Base-by-base conservation (phyloP, 306 rosid species). In the Cucumis melo region DNA sequence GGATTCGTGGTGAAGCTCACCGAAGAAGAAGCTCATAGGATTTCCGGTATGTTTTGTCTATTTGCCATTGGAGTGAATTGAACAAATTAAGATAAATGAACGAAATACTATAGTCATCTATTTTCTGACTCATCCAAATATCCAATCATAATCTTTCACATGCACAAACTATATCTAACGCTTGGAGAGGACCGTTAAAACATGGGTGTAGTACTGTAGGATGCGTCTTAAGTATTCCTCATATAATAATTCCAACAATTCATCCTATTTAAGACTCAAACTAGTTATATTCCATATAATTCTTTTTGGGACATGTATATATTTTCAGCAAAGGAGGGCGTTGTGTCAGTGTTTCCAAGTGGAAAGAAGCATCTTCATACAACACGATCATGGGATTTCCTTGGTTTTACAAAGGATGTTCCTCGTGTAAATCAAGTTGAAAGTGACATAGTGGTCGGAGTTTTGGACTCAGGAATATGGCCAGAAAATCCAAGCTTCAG, bases 331-430 rank as follows among this genome's bases (percentile, higher is more conserved):
- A 77, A 76, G 76, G 81, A 84, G 55, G 83, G 85, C 1, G 91
- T 89, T 6, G 81, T 89, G 55, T 83, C 91, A 5, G 91, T 88
- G 12, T 87, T 89, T 61, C 87, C 82, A 6, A 82, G 38, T 41
- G 14, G 27, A 78, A 78, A 75, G 67, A 63, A 23, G 39, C 51
- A 76, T 13, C 84, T 80, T 17, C 90, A 77, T 0, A 89, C 91
- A 29, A 89, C 93, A 68, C 81, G 54, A 74, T 89, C 89, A 8
- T 89, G 89, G 89, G 85, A 89, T 65, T 89, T 89, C 76, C 23
- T 89, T 61, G 93, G 89, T 12, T 82, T 89, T 42, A 77, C 84
- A 0, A 15, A 34, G 6, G 20, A 12, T 19, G 67, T 16, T 7
- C 16, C 59, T 32, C 24, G 64, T 41, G 78, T 81, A 83, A 19